phyloP scores from a whole-genome alignment of 2,329 filamentous ascomycete species.

The Sporothrix schenckii region DNA sequence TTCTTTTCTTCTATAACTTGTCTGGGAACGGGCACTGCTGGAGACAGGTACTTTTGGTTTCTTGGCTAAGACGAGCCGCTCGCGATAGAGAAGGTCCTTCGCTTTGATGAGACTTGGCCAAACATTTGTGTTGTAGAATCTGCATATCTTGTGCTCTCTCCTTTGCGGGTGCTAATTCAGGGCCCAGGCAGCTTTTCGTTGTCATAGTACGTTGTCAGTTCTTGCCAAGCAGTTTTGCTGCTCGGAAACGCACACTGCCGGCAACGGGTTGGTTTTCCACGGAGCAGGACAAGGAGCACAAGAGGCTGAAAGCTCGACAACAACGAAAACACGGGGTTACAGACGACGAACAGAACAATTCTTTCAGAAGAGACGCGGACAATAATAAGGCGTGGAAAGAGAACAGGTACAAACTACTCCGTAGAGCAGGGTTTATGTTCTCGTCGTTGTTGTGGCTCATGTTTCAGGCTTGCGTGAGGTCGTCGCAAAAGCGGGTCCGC shows the following conservation, averaged over 20 bases:
- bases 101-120: not conserved
- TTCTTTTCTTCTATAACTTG: too few relatives aligned
- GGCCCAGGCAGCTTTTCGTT: not conserved
- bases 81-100: not conserved
- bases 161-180: not conserved
- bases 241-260: slow-evolving; percentile 18
- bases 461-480: slow-evolving; percentile 35
- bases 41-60: not conserved
- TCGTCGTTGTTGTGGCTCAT: not conserved
- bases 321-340: slow-evolving; percentile 12
- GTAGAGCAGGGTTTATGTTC: not conserved
- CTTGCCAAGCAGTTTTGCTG: slow-evolving; percentile 5
- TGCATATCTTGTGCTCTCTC: not conserved
- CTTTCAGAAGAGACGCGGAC: not conserved
- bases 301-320: not conserved
- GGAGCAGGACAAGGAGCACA: slow-evolving; percentile 2
- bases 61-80: not conserved
- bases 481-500: slow-evolving; percentile 29
- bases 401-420: slow-evolving; percentile 4
- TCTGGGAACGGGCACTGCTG: not conserved
- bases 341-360: not conserved
- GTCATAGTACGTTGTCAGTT: not conserved
- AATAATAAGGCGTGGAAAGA: not conserved
- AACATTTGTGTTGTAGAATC: not conserved
- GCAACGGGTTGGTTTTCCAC: not conserved